These are phyloP conservation scores for Brassica balearica DNA, from an alignment of 441 rosid genomes.

Conservation along the genomic window DNA sequence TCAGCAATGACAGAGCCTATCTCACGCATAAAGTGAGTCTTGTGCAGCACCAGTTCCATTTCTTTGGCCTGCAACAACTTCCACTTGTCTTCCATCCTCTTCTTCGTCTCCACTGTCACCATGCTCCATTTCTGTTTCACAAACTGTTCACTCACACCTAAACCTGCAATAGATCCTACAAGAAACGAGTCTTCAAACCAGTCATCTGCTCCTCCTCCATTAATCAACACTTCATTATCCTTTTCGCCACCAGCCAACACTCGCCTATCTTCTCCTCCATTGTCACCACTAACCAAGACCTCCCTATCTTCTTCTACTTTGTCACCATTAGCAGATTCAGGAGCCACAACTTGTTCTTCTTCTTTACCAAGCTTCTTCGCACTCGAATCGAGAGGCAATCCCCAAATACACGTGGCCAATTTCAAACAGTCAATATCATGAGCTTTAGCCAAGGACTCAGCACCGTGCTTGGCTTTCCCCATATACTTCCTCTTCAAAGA, in stretches of 20 bases:
- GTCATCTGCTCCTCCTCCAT: neutral
- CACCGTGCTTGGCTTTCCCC: conserved; percentile 23
- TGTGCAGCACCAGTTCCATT: conserved; percentile 3
- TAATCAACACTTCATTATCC: neutral
- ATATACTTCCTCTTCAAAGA: conserved; percentile 48
- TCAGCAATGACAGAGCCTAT: conserved; percentile 10
- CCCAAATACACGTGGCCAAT: conserved; percentile 52
- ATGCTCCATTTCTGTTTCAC: conserved; percentile 4
- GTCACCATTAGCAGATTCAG: neutral
- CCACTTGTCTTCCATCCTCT: conserved; percentile 11
- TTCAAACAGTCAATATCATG: conserved; percentile 46
- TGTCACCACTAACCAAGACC: neutral
- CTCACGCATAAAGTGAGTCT: conserved; percentile 1
- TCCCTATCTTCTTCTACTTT: neutral
- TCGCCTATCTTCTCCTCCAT: neutral
- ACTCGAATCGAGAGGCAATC: conserved; percentile 8
- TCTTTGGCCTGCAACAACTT: conserved; percentile 6
- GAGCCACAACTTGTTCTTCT: neutral
- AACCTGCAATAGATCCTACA: neutral
- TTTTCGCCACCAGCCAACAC: too few species aligned
- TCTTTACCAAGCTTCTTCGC: conserved; percentile 1
- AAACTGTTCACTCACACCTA: conserved; percentile 6
- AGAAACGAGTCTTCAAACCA: conserved; percentile 20
- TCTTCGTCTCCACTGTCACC: conserved; percentile 7
- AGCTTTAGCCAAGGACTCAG: conserved; percentile 33